Conservation (phyloP, 1,284 basidiomycete genomes). For the Ceratobasidium sp. region DNA sequence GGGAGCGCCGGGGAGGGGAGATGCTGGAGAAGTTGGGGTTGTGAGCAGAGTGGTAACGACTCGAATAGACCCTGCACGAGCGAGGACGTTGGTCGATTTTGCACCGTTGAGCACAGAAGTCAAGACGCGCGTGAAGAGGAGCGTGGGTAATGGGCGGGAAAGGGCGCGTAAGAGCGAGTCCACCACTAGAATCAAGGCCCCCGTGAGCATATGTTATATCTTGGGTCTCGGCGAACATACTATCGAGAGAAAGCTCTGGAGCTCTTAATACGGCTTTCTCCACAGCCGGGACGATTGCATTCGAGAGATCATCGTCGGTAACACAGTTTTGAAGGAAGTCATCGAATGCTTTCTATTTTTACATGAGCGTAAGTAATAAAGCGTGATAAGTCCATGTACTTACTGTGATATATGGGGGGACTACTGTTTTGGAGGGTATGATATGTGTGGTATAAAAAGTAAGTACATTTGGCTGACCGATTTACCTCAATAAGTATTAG, state of each 20-base stretch:
- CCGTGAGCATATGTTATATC: background rate
- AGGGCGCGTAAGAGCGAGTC: constrained; percentile 71
- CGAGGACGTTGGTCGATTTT: constrained; percentile 80
- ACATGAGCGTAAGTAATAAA: constrained; percentile 43
- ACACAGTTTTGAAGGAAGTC: constrained; percentile 73
- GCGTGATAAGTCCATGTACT: constrained; percentile 51
- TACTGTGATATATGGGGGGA: constrained; percentile 67
- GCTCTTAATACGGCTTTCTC: constrained; percentile 81
- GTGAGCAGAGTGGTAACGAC: constrained; percentile 73
- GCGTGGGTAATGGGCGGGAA: constrained; percentile 65
- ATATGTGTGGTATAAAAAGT: constrained; percentile 66
- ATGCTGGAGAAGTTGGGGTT: constrained; percentile 48
- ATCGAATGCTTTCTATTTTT: constrained; percentile 64
- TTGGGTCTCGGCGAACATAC: constrained; percentile 57
- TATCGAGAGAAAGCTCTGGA: constrained; percentile 75
- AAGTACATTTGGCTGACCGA: constrained; percentile 65
- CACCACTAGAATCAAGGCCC: constrained; percentile 61
- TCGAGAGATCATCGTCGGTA: constrained; percentile 65
- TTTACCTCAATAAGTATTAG: background rate
- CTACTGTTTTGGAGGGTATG: constrained; percentile 69
- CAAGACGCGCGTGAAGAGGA: constrained; percentile 74
- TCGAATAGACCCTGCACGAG: constrained; percentile 70
- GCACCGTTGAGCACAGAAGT: constrained; percentile 75
- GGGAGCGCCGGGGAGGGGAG: constrained; percentile 27
- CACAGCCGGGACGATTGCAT: constrained; percentile 70